phyloP scores from a whole-genome alignment of 2,329 filamentous ascomycete species.

The Ilyonectria sp. region DNA sequence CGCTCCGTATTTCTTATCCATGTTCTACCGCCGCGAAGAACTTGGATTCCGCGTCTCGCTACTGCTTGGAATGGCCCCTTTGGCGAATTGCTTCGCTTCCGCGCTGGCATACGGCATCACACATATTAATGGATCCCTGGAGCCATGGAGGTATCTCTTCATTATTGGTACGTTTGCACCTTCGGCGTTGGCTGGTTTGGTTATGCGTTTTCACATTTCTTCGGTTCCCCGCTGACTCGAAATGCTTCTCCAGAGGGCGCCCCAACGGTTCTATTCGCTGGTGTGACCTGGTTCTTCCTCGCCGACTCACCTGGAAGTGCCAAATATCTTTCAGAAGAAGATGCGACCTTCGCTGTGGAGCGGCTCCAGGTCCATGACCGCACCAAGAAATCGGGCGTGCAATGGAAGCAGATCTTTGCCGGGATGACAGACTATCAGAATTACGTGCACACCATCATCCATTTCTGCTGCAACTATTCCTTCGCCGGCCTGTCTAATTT shows the following conservation, averaged over 20 bases:
- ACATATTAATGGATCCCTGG: slow-evolving; percentile 24
- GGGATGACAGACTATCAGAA: slow-evolving; percentile 30
- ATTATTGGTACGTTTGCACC: slow-evolving; percentile 25
- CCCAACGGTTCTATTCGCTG: slow-evolving; percentile 24
- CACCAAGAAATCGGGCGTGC: slow-evolving; percentile 26
- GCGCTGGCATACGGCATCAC: slow-evolving; percentile 32
- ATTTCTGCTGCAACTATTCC: slow-evolving; percentile 36
- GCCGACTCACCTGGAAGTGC: slow-evolving; percentile 28
- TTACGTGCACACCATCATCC: slow-evolving; percentile 30
- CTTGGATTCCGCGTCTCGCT: slow-evolving; percentile 35
- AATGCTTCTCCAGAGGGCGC: slow-evolving; percentile 17
- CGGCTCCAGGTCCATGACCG: slow-evolving; percentile 27
- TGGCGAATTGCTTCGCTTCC: slow-evolving; percentile 34
- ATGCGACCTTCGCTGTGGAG: slow-evolving; percentile 25
- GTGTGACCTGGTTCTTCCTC: slow-evolving; percentile 26
- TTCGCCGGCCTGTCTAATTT: slow-evolving; percentile 36
- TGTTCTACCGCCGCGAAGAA: slow-evolving; percentile 33
- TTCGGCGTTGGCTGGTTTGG: neutral
- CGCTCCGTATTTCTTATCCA: slow-evolving; percentile 36
- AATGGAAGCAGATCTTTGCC: slow-evolving; percentile 29
- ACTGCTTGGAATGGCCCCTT: slow-evolving; percentile 29
- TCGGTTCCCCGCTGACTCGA: neutral
- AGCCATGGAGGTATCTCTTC: slow-evolving; percentile 30
- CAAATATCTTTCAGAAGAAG: slow-evolving; percentile 25
- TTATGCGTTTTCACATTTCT: neutral